Evolutionary conservation across 352 stramenopile species (phyloP).

Genomic region (Globisporangium emineosum): DNA sequence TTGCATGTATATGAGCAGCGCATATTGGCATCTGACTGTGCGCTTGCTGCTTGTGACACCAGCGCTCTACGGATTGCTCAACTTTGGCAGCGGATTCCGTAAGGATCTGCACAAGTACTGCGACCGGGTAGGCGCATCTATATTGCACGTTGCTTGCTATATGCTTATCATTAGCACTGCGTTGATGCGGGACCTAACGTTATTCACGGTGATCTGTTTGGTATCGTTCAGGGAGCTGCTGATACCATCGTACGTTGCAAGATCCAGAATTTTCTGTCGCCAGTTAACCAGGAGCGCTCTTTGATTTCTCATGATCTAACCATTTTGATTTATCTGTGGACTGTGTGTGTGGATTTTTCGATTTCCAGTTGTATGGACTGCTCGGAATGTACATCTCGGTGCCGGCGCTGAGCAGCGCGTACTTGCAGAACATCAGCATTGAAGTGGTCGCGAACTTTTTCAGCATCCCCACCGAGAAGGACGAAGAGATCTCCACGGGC

Average conservation of each 20-base stretch:
- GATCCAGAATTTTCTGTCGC: background rate
- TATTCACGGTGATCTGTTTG: background rate
- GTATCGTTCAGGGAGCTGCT: constrained; percentile 40
- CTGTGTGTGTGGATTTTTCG: background rate
- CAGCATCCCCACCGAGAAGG: constrained; percentile 60
- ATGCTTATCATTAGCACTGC: background rate
- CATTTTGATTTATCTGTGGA: background rate
- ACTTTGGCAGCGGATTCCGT: constrained; percentile 79
- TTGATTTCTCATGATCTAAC: background rate
- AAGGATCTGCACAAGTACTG: constrained; percentile 76
- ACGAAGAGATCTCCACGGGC: constrained; percentile 67
- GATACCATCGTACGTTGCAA: constrained; percentile 63
- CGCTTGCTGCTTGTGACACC: background rate
- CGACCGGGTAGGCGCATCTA: constrained; percentile 33
- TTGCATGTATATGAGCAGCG: background rate
- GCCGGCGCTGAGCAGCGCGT: constrained; percentile 56
- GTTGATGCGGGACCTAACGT: no score
- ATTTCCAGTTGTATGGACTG: constrained; percentile 66
- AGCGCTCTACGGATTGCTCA: constrained; percentile 70
- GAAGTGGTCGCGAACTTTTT: constrained; percentile 75
- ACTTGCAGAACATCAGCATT: constrained; percentile 56
- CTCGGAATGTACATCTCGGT: constrained; percentile 84
- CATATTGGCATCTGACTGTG: background rate
- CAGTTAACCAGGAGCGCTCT: background rate
- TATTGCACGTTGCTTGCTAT: background rate